Base-by-base conservation (phyloP, 768 basidiomycete species). In the Pholiota conissans region DNA sequence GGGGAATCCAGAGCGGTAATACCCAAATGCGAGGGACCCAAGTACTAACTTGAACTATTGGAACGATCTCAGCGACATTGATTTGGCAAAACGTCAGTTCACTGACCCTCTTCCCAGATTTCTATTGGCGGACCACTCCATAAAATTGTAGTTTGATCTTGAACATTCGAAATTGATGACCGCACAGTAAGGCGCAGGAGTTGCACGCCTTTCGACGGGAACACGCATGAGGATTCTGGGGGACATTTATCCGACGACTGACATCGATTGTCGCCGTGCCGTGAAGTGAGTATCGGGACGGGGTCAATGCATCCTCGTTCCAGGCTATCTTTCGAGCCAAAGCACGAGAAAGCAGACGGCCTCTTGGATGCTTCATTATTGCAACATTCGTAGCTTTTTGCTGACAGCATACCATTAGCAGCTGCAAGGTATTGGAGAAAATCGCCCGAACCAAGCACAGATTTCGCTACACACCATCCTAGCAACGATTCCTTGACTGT, bases 111-210 rank as follows among this genome's bases (percentile, higher is more conserved):
- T 52, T 87, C 82, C 72, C 78, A 80, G 0, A 94, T 76, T 70
- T 92, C 90, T 16, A 63, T 63, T 8, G 71, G 73, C 5, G 89
- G 84, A 0, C 93, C 93, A 57, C 80, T 85, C 90, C 91, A 95
- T 2, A 94, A 67, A 3, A 93, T 70, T 1, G 84, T 50, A 13
- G 34, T 61, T 22, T 65, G 74, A 37, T 75, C 67, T 30, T 77
- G 61, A 14, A 52, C 48, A 49, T 59, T 49, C 46, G 58, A 52
- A n/a, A 51, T 60, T 30, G 46, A 55, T 35, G 56, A 62, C 30
- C 57, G 68, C 5, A 87, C 66, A 0, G 76, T 79, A 11, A 93
- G 71, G 48, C 90, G 78, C 27, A 90, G 62, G 2, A 93, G 74
- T 20, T 78, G 74, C 34, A 82, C 78, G 34, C 74, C 75, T n/a